Evolutionary conservation across 148 eudicot species (phyloP).

Genomic region (Oxyria digyna): DNA sequence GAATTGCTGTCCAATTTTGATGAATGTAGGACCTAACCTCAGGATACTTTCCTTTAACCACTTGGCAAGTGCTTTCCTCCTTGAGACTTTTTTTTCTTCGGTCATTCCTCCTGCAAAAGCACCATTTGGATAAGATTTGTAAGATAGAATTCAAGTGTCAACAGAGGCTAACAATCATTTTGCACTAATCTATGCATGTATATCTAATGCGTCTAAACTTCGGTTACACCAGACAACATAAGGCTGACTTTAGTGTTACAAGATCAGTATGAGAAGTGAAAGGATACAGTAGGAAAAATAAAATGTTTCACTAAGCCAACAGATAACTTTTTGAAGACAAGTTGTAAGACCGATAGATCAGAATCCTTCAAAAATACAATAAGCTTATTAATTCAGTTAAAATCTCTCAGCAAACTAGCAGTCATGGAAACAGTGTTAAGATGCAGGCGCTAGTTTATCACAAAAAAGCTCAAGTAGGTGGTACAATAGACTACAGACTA

Average conservation of each 20-base stretch:
- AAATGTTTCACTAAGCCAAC: not conserved
- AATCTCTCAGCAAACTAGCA: not conserved
- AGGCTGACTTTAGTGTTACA: not conserved
- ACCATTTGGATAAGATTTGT: constrained; percentile 8
- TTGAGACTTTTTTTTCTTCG: constrained; percentile 48
- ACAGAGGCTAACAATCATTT: not conserved
- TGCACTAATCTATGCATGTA: not conserved
- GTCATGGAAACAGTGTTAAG: not conserved
- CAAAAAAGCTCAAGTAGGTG: not conserved
- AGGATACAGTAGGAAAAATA: not conserved
- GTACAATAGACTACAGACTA: not conserved
- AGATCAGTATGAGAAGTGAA: not conserved
- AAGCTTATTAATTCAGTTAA: not conserved
- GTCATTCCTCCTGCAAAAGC: constrained; percentile 81
- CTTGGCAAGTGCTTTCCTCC: constrained; percentile 79
- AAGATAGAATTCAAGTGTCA: not conserved
- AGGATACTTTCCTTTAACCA: constrained; percentile 93
- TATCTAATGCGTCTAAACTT: not conserved
- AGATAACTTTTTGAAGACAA: not conserved
- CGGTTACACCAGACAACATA: not conserved
- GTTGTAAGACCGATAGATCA: not conserved
- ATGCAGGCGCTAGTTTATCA: not conserved
- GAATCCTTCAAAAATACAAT: not conserved
- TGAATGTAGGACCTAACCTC: constrained; percentile 95
- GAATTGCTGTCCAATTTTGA: constrained; percentile 95